These are phyloP conservation scores for Neurospora sp. DNA, from an alignment of 495 filamentous ascomycete genomes.

Conservation along the genomic window DNA sequence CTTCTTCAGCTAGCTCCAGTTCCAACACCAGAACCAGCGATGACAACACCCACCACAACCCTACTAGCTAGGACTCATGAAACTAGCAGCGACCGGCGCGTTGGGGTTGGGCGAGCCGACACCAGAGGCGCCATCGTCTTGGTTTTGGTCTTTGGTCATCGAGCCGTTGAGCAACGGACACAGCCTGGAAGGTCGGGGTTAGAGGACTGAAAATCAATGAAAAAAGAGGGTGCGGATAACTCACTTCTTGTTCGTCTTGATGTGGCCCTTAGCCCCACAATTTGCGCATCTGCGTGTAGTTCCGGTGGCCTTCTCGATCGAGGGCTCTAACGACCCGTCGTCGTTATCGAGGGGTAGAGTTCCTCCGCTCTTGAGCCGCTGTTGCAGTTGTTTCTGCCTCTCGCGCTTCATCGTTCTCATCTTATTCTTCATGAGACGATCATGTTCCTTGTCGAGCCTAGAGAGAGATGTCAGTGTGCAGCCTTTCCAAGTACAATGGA, in stretches of 20 bases:
- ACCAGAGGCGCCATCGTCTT: conserved; percentile 31
- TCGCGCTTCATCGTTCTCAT: conserved; percentile 86
- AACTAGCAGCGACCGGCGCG: conserved; percentile 28
- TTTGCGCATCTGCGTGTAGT: conserved; percentile 95
- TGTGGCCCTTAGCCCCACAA: conserved; percentile 90
- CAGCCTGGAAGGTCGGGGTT: conserved; percentile 45
- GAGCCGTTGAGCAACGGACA: conserved; percentile 87
- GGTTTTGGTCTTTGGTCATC: conserved; percentile 58
- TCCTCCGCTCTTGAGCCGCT: conserved; percentile 30
- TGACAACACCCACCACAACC: neutral
- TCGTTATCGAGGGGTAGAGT: conserved; percentile 17
- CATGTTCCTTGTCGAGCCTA: conserved; percentile 66
- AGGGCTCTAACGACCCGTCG: conserved; percentile 37
- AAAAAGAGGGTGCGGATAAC: conserved; percentile 3
- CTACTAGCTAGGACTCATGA: conserved; percentile 10
- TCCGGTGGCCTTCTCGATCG: conserved; percentile 40
- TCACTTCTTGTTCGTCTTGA: conserved; percentile 98
- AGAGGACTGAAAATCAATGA: conserved; percentile 14
- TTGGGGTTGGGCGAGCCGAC: conserved; percentile 40
- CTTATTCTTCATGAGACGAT: conserved; percentile 77
- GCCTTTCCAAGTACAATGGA: neutral
- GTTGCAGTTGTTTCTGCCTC: conserved; percentile 62
- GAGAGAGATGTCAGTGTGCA: neutral
- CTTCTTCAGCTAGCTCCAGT: neutral
- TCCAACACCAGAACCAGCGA: neutral